These are phyloP conservation scores for Gloeophyllum trabeum DNA, from an alignment of 768 basidiomycete genomes.

Conservation along the genomic window DNA sequence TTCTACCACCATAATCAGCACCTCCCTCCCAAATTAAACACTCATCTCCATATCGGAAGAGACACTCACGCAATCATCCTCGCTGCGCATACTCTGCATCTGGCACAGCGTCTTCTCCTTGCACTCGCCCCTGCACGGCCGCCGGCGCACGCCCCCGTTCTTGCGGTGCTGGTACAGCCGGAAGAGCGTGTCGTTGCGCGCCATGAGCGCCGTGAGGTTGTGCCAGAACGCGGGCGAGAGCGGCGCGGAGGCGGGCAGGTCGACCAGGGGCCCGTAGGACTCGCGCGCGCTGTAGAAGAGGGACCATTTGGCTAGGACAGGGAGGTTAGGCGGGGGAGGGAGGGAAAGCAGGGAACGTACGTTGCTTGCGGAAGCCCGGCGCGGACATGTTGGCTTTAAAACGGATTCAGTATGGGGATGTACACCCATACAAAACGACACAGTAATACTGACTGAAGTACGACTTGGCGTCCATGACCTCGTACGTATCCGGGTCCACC, in stretches of 20 bases:
- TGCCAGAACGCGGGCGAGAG: slow-evolving; percentile 52
- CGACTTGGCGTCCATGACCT: slow-evolving; percentile 46
- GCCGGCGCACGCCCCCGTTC: slow-evolving; percentile 26
- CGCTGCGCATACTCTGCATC: slow-evolving; percentile 27
- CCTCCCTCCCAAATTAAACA: background rate
- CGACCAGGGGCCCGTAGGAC: slow-evolving; percentile 35
- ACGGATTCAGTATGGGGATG: background rate
- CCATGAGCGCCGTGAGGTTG: slow-evolving; percentile 41
- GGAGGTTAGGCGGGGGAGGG: slow-evolving; percentile 36
- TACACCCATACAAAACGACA: background rate
- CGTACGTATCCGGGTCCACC: slow-evolving; percentile 55
- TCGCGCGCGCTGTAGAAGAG: slow-evolving; percentile 46
- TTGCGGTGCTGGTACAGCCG: slow-evolving; percentile 32
- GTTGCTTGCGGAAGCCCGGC: background rate
- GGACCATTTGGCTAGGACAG: slow-evolving; percentile 33
- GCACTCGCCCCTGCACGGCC: slow-evolving; percentile 25
- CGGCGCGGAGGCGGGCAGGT: slow-evolving; percentile 32
- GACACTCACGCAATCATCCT: slow-evolving; percentile 28
- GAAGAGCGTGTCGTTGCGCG: slow-evolving; percentile 31
- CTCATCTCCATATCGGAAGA: too few relatives aligned
- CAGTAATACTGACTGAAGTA: slow-evolving; percentile 29
- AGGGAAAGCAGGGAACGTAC: slow-evolving; percentile 24
- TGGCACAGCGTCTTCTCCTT: slow-evolving; percentile 30
- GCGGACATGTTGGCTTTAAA: background rate
- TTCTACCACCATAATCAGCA: background rate